These are phyloP conservation scores for Salix purpurea DNA, from an alignment of 345 rosid genomes.

Conservation along the genomic window DNA sequence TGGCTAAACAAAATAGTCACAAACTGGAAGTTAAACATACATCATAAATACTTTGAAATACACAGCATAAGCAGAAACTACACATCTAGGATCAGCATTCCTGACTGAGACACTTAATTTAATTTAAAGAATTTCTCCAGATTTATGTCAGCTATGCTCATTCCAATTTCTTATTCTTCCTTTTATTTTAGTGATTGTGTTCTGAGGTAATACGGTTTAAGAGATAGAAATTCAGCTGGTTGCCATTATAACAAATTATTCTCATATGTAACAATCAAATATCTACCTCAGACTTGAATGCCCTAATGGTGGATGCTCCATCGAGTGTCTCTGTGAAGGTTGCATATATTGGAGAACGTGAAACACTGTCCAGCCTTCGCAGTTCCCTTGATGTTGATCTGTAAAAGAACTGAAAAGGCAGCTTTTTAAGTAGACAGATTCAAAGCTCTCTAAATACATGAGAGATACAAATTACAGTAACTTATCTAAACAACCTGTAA, in stretches of 20 bases:
- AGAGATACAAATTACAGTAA: too few species aligned
- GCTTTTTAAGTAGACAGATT: constrained; percentile 18
- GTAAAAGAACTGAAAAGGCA: constrained; percentile 69
- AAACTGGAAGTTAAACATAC: background rate
- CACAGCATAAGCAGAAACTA: background rate
- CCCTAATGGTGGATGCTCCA: constrained; percentile 88
- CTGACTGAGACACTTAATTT: background rate
- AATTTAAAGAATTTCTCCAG: background rate
- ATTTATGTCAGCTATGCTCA: background rate
- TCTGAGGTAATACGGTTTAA: background rate
- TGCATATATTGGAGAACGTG: constrained; percentile 89
- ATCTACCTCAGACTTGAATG: constrained; percentile 74
- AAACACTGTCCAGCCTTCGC: constrained; percentile 86
- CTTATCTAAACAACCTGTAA: too few species aligned
- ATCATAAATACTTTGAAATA: background rate
- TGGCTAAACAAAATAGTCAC: background rate
- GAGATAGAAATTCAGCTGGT: background rate
- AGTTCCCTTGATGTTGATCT: constrained; percentile 94
- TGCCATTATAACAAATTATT: background rate
- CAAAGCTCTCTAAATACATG: background rate
- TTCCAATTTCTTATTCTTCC: background rate
- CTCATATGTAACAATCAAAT: constrained; percentile 1
- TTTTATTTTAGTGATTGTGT: background rate
- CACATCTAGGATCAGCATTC: background rate
- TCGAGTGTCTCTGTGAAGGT: constrained; percentile 85